Evolutionary conservation across 768 basidiomycete genomes (phyloP).

Genomic region (Cystofilobasidium bisporidii): DNA sequence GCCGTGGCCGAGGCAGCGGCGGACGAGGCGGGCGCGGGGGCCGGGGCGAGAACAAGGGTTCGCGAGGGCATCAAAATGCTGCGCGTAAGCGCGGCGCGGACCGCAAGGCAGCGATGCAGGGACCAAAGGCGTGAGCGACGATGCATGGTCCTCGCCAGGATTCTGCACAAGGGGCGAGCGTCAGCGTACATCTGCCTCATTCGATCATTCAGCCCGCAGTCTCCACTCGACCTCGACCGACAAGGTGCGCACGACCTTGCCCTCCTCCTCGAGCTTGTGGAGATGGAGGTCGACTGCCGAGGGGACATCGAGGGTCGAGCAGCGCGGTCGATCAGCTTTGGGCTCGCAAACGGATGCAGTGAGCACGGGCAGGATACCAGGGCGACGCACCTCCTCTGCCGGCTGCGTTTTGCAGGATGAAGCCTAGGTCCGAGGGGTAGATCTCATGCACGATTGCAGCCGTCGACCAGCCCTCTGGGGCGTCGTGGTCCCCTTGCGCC

Average conservation of each 20-base stretch:
- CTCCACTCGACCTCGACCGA: no score
- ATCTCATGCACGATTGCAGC: slow-evolving; percentile 16
- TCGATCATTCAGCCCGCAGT: no score
- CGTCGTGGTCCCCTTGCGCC: no score
- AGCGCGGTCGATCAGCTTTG: neutral
- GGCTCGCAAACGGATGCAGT: neutral
- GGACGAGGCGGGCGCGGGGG: slow-evolving; percentile 13
- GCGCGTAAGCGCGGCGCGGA: slow-evolving; percentile 8
- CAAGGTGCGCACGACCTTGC: slow-evolving; percentile 42
- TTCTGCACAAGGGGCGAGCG: no score
- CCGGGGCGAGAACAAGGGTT: slow-evolving; percentile 8
- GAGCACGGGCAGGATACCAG: no score
- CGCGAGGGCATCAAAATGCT: slow-evolving; percentile 2
- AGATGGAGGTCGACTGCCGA: slow-evolving; percentile 55
- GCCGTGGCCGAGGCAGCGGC: neutral
- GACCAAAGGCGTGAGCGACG: neutral
- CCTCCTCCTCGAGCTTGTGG: slow-evolving; percentile 60
- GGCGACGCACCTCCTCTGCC: slow-evolving; percentile 13
- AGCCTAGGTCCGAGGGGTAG: slow-evolving; percentile 14
- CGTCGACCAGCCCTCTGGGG: slow-evolving; percentile 9
- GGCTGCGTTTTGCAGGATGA: slow-evolving; percentile 18
- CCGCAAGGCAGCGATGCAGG: slow-evolving; percentile 13
- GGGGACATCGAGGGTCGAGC: neutral
- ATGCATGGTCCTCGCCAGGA: no score
- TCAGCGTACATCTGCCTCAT: no score